These are phyloP conservation scores for Dactylellina haptotyla DNA, from an alignment of 2,329 filamentous ascomycete genomes.

Conservation along the genomic window DNA sequence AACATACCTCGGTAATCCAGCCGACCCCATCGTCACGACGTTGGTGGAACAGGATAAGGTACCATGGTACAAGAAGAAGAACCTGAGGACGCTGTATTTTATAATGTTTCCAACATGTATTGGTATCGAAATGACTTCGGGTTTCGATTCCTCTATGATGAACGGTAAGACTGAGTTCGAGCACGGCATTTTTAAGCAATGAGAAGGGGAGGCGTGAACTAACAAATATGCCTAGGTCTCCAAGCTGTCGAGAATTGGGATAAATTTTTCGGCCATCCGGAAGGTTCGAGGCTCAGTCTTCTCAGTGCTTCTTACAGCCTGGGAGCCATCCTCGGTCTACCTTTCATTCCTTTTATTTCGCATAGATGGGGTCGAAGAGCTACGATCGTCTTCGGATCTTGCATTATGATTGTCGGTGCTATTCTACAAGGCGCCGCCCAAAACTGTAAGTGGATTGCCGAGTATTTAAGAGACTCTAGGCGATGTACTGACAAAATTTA, in stretches of 20 bases:
- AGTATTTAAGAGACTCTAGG: background rate
- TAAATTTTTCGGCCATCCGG: conserved; percentile 63
- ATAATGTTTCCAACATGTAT: conserved; percentile 71
- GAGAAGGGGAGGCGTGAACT: too few relatives aligned
- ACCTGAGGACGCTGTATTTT: conserved; percentile 69
- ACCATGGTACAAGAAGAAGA: conserved; percentile 67
- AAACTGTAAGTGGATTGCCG: conserved; percentile 60
- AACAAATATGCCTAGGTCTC: conserved; percentile 24
- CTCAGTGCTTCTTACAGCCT: conserved; percentile 71
- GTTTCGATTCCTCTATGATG: conserved; percentile 68
- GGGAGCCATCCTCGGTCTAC: conserved; percentile 69
- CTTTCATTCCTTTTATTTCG: conserved; percentile 69
- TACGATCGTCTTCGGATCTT: conserved; percentile 69
- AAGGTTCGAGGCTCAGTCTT: conserved; percentile 66
- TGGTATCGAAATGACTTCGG: conserved; percentile 72
- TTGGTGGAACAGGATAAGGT: conserved; percentile 62
- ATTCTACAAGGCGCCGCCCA: conserved; percentile 68
- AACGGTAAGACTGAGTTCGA: conserved; percentile 54
- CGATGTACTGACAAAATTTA: conserved; percentile 56
- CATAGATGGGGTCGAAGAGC: conserved; percentile 68
- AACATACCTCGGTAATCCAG: conserved; percentile 39
- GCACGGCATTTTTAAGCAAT: background rate
- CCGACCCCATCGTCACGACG: conserved; percentile 62
- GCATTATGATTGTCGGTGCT: conserved; percentile 68
- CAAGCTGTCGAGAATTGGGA: conserved; percentile 56